A percentile compares a stretch with the other conserved stretches of the same genome.
phyloP scores from a whole-genome alignment of 225 moss, liverwort and hornwort species.

The Bryum argenteum region DNA sequence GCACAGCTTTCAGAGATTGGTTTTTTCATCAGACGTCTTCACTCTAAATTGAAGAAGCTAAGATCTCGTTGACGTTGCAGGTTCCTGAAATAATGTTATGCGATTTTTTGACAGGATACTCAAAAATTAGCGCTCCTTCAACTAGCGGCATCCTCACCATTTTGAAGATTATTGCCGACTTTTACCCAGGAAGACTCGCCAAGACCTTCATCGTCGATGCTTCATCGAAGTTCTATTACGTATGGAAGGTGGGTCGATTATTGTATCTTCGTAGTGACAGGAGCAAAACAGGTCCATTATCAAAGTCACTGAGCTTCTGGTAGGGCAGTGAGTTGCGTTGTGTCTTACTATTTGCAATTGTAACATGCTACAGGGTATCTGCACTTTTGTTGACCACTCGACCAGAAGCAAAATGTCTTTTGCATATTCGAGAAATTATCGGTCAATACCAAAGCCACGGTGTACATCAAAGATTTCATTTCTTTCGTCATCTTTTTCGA shows the following conservation, averaged over 20 bases:
- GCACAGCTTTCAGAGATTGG: slow-evolving; percentile 1
- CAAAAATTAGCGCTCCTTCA: slow-evolving; percentile 73
- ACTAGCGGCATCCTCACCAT: slow-evolving; percentile 79
- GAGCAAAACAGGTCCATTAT: slow-evolving; percentile 16
- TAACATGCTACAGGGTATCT: slow-evolving; percentile 61
- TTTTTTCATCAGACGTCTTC: neutral
- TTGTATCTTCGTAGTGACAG: neutral
- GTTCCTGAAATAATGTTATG: neutral
- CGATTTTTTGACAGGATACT: slow-evolving; percentile 60
- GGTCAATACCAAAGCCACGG: slow-evolving; percentile 31
- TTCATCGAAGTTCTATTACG: slow-evolving; percentile 82
- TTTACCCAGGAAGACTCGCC: slow-evolving; percentile 90
- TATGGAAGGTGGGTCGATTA: slow-evolving; percentile 81
- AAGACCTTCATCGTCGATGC: slow-evolving; percentile 92
- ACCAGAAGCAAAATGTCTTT: slow-evolving; percentile 76
- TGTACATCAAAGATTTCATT: slow-evolving; percentile 33
- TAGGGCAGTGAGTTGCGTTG: neutral
- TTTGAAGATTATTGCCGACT: slow-evolving; percentile 83
- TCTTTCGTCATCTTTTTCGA: slow-evolving; percentile 30
- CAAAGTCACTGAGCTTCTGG: neutral
- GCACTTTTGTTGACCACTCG: slow-evolving; percentile 72
- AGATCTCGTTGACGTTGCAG: neutral
- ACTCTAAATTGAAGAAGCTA: neutral
- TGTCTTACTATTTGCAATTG: slow-evolving; percentile 28
- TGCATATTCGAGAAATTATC: slow-evolving; percentile 69